A percentile compares a stretch with the other conserved stretches of the same genome.
Conservation (phyloP, 2,329 filamentous ascomycete species). For the Epichloe bromicola region DNA sequence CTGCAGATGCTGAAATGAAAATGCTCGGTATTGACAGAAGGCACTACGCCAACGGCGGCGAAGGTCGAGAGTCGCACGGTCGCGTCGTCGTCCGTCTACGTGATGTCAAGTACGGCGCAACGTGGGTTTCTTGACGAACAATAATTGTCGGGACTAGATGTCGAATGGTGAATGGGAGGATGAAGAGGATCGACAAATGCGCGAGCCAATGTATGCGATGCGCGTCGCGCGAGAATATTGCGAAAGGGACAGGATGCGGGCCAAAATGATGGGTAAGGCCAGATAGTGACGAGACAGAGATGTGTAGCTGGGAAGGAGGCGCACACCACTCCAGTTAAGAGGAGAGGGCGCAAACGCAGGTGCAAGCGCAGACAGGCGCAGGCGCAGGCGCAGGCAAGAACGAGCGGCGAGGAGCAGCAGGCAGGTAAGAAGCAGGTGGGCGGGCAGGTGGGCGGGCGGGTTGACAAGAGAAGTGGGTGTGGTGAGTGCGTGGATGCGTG, state of each 20-base stretch:
- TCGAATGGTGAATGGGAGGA: neutral
- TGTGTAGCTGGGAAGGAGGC: slow-evolving; percentile 4
- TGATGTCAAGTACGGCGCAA: neutral
- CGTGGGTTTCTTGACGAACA: neutral
- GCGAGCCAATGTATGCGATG: slow-evolving; percentile 1
- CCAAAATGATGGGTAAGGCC: neutral
- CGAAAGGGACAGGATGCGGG: neutral
- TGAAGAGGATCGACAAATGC: neutral
- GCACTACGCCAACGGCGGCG: neutral
- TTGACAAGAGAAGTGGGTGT: neutral
- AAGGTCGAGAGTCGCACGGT: neutral
- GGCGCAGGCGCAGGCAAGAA: slow-evolving; percentile 8
- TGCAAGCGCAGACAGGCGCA: slow-evolving; percentile 7
- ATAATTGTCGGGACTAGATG: neutral
- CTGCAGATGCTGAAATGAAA: neutral
- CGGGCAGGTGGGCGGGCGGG: neutral
- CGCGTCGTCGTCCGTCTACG: neutral
- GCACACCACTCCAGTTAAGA: slow-evolving; percentile 1
- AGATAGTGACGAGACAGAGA: slow-evolving; percentile 1
- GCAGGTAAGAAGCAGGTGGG: neutral
- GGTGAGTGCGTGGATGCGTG: neutral
- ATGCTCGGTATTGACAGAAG: neutral
- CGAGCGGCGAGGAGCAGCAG: neutral
- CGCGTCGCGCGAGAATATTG: neutral
- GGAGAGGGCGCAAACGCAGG: slow-evolving; percentile 5